Conservation (phyloP, 2,329 filamentous ascomycete species). For the Phoma herbarum region DNA sequence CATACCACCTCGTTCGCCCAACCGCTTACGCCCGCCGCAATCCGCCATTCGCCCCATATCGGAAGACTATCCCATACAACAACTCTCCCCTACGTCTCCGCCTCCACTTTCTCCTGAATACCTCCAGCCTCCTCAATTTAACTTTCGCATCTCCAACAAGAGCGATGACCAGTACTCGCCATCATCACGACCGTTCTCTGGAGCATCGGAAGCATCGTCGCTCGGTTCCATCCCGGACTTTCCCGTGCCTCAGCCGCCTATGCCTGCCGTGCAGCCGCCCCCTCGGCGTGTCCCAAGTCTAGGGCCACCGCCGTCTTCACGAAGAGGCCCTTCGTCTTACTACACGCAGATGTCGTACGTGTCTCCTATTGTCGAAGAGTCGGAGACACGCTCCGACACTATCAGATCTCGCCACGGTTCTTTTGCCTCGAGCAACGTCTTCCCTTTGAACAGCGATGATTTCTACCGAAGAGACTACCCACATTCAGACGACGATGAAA, state of each 20-base stretch:
- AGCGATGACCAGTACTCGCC: conserved; percentile 49
- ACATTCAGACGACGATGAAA: conserved; percentile 51
- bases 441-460: conserved; percentile 53
- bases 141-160: conserved; percentile 39
- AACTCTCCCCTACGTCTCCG: conserved; percentile 35
- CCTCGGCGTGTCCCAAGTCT: conserved; percentile 53
- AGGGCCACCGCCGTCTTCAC: conserved; percentile 59
- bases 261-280: conserved; percentile 46
- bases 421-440: conserved; percentile 60
- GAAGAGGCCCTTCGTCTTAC: conserved; percentile 59
- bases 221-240: conserved; percentile 55
- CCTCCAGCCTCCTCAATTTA: conserved; percentile 32
- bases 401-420: conserved; percentile 53
- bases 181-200: conserved; percentile 49
- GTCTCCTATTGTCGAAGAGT: conserved; percentile 60
- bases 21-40: conserved; percentile 52
- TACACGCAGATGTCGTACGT: conserved; percentile 59
- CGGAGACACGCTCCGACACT: conserved; percentile 56
- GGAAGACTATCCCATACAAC: conserved; percentile 47
- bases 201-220: conserved; percentile 51
- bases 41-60: conserved; percentile 53
- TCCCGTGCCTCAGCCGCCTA: conserved; percentile 48
- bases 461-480: conserved; percentile 51
- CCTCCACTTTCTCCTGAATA: conserved; percentile 34
- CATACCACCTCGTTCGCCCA: conserved; percentile 34